These are phyloP conservation scores for Helenozyma baotianmanensis DNA, from an alignment of 805 yeast species.

Conservation along the genomic window DNA sequence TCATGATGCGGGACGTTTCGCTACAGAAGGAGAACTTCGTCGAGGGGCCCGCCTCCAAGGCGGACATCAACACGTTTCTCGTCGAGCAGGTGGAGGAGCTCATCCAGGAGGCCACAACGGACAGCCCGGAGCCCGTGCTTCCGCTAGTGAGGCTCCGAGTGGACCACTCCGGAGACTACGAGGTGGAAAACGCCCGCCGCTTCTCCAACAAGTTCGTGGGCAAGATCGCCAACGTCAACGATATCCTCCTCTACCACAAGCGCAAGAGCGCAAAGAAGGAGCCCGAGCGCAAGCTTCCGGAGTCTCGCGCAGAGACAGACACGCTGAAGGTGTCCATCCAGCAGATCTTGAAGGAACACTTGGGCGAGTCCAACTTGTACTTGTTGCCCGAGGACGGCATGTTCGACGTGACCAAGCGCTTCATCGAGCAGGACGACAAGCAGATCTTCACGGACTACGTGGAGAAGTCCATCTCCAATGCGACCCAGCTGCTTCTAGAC, in stretches of 20 bases:
- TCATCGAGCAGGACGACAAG: constrained; percentile 81
- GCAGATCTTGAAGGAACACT: constrained; percentile 55
- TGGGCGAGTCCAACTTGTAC: constrained; percentile 59
- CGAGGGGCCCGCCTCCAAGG: constrained; percentile 57
- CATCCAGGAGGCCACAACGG: constrained; percentile 48
- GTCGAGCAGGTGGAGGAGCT: constrained; percentile 61
- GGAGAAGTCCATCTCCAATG: constrained; percentile 49
- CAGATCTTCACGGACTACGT: constrained; percentile 61
- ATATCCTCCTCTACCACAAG: constrained; percentile 68
- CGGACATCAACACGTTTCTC: constrained; percentile 57
- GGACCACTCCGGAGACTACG: constrained; percentile 87
- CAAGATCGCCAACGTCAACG: constrained; percentile 84
- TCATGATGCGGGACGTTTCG: constrained; percentile 63
- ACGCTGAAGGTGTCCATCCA: constrained; percentile 34
- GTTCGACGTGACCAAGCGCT: constrained; percentile 64
- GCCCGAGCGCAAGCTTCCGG: constrained; percentile 37
- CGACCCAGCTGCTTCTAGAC: constrained; percentile 44
- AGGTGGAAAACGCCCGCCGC: constrained; percentile 84
- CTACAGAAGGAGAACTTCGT: constrained; percentile 50
- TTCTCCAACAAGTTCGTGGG: constrained; percentile 91
- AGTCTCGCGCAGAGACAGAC: constrained; percentile 2
- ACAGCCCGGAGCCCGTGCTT: constrained; percentile 20
- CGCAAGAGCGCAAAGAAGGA: constrained; percentile 26
- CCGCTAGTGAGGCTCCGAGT: constrained; percentile 82
- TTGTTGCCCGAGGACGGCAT: constrained; percentile 74